Evolutionary conservation across 169 alveolate genomes (phyloP), one percentile per base, ranked within the genome.

Genomic region (Cryptosporidium viatorum): DNA sequence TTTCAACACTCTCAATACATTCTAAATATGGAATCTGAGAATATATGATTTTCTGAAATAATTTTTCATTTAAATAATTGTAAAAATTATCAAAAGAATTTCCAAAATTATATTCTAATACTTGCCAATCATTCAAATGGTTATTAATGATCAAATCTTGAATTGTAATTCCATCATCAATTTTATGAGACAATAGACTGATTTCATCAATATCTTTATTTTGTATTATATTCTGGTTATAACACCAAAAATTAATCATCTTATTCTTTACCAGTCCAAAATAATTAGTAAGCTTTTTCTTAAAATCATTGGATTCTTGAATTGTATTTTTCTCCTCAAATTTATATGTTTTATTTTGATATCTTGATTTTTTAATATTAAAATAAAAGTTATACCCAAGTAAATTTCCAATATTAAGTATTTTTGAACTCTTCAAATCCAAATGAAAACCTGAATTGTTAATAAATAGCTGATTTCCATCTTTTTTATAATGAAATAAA

Each of bases 1-100:
- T 80, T 26, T 80, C 80, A 41, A 50, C 51, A 62, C 39, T 80
- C n/a, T 80, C 87, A 65, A 80, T 80, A 39, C 87, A 80, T 65
- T 80, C 80, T 6, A 80, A 43, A 60, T 62, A 80, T 60, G 87
- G 87, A 37, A 80, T 43, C 43, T 60, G 29, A 41, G 69, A 43
- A 12, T 21, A 26, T 26, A 26, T 37, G 14, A 80, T 31, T 43
- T n/a, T 29, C 14, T 80, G 21, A 26, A 62, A 26, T 26, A 80
- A 45, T 45, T 65, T 62, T 60, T 80, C 80, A 37, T 80, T 70
- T 37, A 80, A 73, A 33, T 73, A 43, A 55, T 73, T 51, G 18
- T 55, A 12, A 18, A 3, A 18, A 10, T 5, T 26, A 9, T 26
- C 29, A 33, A 39, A 35, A n/a, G 14, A 31, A 29, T 33, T n/a